Evolutionary conservation across 768 basidiomycete genomes (phyloP).

Genomic region (Tricholoma sp.): DNA sequence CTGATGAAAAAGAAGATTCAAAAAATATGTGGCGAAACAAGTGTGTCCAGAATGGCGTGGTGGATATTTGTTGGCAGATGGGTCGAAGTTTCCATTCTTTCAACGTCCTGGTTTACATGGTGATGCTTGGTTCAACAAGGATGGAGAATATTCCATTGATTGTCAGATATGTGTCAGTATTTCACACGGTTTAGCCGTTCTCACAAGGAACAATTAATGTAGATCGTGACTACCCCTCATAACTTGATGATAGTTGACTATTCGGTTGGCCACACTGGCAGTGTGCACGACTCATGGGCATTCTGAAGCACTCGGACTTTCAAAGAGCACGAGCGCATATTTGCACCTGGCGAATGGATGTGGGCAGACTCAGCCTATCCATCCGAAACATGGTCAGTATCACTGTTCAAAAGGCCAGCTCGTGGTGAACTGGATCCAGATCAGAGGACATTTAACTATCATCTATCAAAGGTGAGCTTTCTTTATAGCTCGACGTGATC

Average conservation of each 20-base stretch:
- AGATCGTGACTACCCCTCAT: not conserved
- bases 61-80: constrained; percentile 18
- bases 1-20: not conserved
- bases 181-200: not conserved
- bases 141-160: constrained; percentile 8
- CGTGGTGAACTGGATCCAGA: not conserved
- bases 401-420: not conserved
- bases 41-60: not conserved
- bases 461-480: not conserved
- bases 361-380: constrained; percentile 1
- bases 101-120: constrained; percentile 19
- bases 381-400: not conserved
- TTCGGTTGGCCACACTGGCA: not conserved
- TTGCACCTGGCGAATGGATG: not conserved
- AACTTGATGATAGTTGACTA: not conserved
- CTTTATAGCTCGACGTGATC: no score
- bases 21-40: not conserved
- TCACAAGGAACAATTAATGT: not conserved
- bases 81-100: constrained; percentile 17
- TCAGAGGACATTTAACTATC: not conserved
- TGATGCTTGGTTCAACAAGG: constrained; percentile 15
- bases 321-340: not conserved
- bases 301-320: not conserved
- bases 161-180: not conserved
- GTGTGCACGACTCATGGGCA: constrained; percentile 1